A percentile compares a stretch with the other conserved stretches of the same genome.
phyloP scores from a whole-genome alignment of 306 rosid species.

The Carpinus fangiana region DNA sequence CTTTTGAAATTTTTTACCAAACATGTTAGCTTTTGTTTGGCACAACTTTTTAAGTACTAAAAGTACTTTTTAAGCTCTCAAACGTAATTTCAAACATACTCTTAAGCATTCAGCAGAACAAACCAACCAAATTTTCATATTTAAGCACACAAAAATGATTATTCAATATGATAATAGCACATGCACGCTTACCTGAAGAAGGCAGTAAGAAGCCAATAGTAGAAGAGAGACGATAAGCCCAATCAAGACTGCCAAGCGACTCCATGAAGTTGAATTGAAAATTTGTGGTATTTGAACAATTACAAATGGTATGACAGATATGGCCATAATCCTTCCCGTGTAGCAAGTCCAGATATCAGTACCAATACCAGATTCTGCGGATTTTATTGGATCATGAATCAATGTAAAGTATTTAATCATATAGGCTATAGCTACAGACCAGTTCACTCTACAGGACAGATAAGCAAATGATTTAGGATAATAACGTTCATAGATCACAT shows the following conservation, averaged over 20 bases:
- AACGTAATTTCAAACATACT: too few relatives aligned
- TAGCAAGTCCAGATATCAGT: slow-evolving; percentile 95
- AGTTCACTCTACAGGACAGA: slow-evolving; percentile 4
- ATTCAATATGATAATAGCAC: not conserved
- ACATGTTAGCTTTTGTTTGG: too few relatives aligned
- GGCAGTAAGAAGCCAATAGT: slow-evolving; percentile 61
- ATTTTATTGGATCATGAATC: slow-evolving; percentile 14
- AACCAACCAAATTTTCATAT: too few relatives aligned
- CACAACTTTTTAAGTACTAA: too few relatives aligned
- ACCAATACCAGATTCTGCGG: slow-evolving; percentile 91
- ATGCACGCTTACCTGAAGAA: slow-evolving; percentile 65
- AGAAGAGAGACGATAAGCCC: slow-evolving; percentile 58
- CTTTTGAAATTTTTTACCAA: too few relatives aligned
- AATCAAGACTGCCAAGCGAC: slow-evolving; percentile 77
- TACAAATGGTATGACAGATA: slow-evolving; percentile 77
- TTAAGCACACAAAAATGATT: too few relatives aligned
- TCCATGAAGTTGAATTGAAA: slow-evolving; percentile 65
- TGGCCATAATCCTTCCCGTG: slow-evolving; percentile 76
- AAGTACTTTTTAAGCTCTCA: too few relatives aligned
- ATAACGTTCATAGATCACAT: not conserved
- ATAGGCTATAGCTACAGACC: slow-evolving; percentile 5
- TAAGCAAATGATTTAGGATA: not conserved
- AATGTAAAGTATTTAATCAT: slow-evolving; percentile 8
- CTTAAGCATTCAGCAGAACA: too few relatives aligned
- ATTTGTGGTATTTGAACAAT: slow-evolving; percentile 87